A percentile compares a stretch with the other conserved stretches of the same genome.
These are phyloP conservation scores for Acacia crassicarpa DNA, from an alignment of 306 rosid species.

Conservation along the genomic window DNA sequence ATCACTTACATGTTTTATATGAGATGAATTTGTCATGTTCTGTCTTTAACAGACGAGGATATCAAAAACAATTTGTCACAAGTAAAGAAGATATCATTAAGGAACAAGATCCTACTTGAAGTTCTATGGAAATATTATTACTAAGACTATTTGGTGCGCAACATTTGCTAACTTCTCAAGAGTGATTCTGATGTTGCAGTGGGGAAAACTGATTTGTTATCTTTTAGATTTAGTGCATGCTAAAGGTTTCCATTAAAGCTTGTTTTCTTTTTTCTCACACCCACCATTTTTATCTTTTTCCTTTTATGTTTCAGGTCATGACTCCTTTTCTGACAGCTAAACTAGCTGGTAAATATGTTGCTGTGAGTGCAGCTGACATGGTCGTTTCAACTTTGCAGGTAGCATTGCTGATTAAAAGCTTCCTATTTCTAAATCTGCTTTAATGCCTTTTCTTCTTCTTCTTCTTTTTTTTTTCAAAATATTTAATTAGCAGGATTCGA, in stretches of 20 bases:
- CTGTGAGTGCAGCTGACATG: constrained; percentile 77
- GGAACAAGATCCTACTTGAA: constrained; percentile 9
- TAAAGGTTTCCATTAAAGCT: neutral
- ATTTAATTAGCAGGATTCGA: neutral
- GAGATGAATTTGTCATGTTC: neutral
- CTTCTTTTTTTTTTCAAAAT: neutral
- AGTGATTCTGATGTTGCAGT: neutral
- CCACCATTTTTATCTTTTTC: neutral
- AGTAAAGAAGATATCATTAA: neutral
- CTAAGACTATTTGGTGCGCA: neutral
- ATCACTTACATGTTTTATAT: neutral
- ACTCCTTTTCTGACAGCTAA: constrained; percentile 84
- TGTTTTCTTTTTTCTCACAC: neutral
- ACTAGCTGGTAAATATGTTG: constrained; percentile 85
- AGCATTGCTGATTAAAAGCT: neutral
- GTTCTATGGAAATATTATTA: neutral
- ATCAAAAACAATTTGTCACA: neutral
- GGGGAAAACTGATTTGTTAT: neutral
- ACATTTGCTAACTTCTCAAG: constrained; percentile 5
- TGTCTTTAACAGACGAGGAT: neutral
- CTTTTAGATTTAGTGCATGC: neutral
- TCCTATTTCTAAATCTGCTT: neutral
- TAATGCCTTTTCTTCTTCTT: neutral
- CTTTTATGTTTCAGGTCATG: constrained; percentile 65
- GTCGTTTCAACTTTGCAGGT: constrained; percentile 74